phyloP scores from a whole-genome alignment of 2,329 filamentous ascomycete genomes.

The Fusarium anguioides region DNA sequence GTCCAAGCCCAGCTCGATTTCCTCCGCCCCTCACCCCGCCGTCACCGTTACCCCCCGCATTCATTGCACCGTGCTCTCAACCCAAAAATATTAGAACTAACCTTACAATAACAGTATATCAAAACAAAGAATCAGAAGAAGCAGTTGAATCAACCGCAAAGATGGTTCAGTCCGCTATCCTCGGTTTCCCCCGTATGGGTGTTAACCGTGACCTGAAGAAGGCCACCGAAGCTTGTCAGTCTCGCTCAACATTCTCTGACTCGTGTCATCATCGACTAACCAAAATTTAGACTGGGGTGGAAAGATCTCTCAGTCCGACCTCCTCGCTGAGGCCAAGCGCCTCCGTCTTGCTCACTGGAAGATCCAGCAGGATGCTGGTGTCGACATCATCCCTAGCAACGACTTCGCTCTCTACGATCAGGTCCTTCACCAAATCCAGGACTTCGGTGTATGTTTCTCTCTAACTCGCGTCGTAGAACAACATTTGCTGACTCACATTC shows the following conservation, averaged over 20 bases:
- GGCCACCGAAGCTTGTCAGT: slow-evolving; percentile 91
- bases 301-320: slow-evolving; percentile 91
- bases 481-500: slow-evolving; percentile 22
- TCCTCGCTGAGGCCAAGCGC: slow-evolving; percentile 94
- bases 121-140: slow-evolving; percentile 36
- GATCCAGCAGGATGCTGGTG: slow-evolving; percentile 98
- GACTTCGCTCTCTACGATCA: slow-evolving; percentile 99
- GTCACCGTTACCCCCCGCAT: slow-evolving; percentile 40
- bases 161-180: slow-evolving; percentile 79
- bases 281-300: slow-evolving; percentile 76
- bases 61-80: slow-evolving; percentile 34
- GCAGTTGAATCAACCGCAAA: slow-evolving; percentile 53
- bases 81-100: slow-evolving; percentile 24
- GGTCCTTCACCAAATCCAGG: slow-evolving; percentile 96
- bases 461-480: neutral
- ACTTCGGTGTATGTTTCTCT: slow-evolving; percentile 81
- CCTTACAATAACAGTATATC: slow-evolving; percentile 23
- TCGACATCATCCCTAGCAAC: slow-evolving; percentile 98
- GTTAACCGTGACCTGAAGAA: slow-evolving; percentile 99
- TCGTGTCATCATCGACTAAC: slow-evolving; percentile 30
- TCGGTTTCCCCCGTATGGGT: slow-evolving; percentile 99
- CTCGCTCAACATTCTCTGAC: slow-evolving; percentile 51
- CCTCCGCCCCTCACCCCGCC: slow-evolving; percentile 42
- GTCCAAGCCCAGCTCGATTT: slow-evolving; percentile 17
- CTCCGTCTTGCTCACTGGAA: slow-evolving; percentile 98